These are phyloP conservation scores for Boletus chippewaensis DNA, from an alignment of 1,284 basidiomycete species.

Conservation along the genomic window DNA sequence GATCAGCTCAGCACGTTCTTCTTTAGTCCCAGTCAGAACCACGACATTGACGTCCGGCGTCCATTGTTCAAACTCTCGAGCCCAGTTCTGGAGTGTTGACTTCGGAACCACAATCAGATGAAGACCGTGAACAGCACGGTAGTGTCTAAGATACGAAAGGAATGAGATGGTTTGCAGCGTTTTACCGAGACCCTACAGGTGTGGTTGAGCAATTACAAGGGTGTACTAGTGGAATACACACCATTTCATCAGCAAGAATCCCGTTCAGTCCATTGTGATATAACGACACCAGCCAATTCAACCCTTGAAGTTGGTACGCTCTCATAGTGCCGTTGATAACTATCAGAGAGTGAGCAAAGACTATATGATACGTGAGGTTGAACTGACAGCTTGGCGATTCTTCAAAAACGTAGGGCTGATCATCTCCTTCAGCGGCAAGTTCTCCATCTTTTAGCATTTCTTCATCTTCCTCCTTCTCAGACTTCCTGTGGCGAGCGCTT, in stretches of 20 bases:
- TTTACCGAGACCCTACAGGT: constrained; percentile 85
- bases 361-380: background rate
- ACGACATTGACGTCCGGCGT: constrained; percentile 84
- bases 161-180: constrained; percentile 98
- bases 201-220: background rate
- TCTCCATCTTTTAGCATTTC: constrained; percentile 87
- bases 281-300: constrained; percentile 95
- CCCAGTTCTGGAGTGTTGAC: constrained; percentile 96
- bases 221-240: constrained; percentile 28
- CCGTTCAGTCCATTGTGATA: constrained; percentile 93
- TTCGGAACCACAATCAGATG: constrained; percentile 97
- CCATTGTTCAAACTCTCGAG: constrained; percentile 90
- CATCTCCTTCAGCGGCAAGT: constrained; percentile 70
- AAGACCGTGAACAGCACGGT: constrained; percentile 71
- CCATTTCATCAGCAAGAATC: constrained; percentile 94
- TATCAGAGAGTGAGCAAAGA: constrained; percentile 29
- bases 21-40: constrained; percentile 81
- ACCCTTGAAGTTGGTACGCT: constrained; percentile 90
- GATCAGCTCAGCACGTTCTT: constrained; percentile 84
- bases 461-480: constrained; percentile 97
- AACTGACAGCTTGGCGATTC: constrained; percentile 82
- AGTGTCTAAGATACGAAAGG: constrained; percentile 90
- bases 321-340: constrained; percentile 90
- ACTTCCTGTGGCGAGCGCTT: constrained; percentile 83
- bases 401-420: constrained; percentile 88